Conservation (phyloP, 106 monocot species). For the Dioscorea dumetorum region DNA sequence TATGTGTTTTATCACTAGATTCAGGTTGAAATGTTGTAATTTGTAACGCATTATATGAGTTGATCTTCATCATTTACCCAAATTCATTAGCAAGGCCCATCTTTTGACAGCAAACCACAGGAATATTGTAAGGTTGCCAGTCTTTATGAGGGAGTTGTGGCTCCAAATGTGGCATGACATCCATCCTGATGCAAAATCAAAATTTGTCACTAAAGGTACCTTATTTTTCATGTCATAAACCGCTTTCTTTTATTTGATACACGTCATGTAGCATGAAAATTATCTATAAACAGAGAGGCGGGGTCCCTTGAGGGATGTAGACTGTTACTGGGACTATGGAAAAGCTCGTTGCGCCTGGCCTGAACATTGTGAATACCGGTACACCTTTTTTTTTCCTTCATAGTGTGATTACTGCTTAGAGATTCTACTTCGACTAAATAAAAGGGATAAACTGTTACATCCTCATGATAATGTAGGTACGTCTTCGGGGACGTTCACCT, state of each 20-base stretch:
- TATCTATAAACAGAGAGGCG: conserved; percentile 48
- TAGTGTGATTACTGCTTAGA: conserved; percentile 4
- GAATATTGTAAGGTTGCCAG: conserved; percentile 81
- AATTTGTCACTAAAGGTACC: conserved; percentile 96
- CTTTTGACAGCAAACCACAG: conserved; percentile 70
- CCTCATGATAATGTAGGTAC: conserved; percentile 44
- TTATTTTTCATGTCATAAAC: neutral
- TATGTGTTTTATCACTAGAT: too few species aligned
- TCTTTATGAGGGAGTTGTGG: conserved; percentile 97
- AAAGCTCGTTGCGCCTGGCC: conserved; percentile 99
- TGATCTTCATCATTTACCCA: too few species aligned
- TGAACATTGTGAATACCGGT: conserved; percentile 99
- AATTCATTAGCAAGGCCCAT: too few species aligned
- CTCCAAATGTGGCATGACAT: conserved; percentile 99
- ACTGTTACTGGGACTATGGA: conserved; percentile 98
- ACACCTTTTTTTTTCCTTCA: neutral
- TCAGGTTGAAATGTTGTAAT: too few species aligned
- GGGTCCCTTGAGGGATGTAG: conserved; percentile 83
- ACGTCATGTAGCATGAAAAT: conserved; percentile 4
- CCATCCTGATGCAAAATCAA: conserved; percentile 70
- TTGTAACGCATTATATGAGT: too few species aligned
- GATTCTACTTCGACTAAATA: neutral
- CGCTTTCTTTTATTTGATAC: neutral
- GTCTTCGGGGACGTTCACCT: conserved; percentile 96
- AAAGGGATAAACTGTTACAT: too few species aligned